A percentile compares a stretch with the other conserved stretches of the same genome.
These are phyloP conservation scores for Fusarium bactridioides DNA, from an alignment of 2,329 filamentous ascomycete genomes.

Conservation along the genomic window DNA sequence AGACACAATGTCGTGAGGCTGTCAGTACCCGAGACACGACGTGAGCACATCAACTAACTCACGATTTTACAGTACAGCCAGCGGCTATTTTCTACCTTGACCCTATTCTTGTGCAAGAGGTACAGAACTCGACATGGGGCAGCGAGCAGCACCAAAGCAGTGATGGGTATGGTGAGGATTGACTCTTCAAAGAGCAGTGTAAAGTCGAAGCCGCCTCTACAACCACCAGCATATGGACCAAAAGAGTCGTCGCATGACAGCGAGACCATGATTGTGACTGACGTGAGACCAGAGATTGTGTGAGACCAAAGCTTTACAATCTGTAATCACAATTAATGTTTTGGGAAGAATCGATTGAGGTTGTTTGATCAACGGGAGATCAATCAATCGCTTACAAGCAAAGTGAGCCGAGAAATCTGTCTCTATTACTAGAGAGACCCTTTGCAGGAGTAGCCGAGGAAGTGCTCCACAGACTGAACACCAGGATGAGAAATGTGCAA, in stretches of 20 bases:
- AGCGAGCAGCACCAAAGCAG: constrained; percentile 39
- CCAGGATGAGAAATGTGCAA: neutral
- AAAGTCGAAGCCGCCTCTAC: constrained; percentile 57
- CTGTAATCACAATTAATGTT: neutral
- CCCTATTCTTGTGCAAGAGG: constrained; percentile 26
- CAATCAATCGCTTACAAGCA: neutral
- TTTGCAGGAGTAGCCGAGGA: neutral
- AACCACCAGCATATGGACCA: constrained; percentile 33
- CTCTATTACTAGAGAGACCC: neutral
- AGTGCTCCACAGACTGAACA: neutral
- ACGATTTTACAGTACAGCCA: constrained; percentile 33
- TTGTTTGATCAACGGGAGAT: neutral
- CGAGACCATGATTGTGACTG: neutral
- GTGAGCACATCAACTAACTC: constrained; percentile 11
- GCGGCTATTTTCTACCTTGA: constrained; percentile 29
- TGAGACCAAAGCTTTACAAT: too few species aligned
- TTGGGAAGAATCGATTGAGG: neutral
- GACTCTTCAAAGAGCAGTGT: constrained; percentile 54
- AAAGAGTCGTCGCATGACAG: constrained; percentile 30
- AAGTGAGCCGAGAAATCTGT: neutral
- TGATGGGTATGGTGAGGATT: constrained; percentile 42
- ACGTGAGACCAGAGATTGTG: too few species aligned
- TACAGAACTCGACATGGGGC: constrained; percentile 34
- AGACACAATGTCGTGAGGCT: constrained; percentile 12
- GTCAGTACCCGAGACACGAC: neutral